These are phyloP conservation scores for Aspergillus sp. DNA, from an alignment of 2,329 filamentous ascomycete species.

Conservation along the genomic window DNA sequence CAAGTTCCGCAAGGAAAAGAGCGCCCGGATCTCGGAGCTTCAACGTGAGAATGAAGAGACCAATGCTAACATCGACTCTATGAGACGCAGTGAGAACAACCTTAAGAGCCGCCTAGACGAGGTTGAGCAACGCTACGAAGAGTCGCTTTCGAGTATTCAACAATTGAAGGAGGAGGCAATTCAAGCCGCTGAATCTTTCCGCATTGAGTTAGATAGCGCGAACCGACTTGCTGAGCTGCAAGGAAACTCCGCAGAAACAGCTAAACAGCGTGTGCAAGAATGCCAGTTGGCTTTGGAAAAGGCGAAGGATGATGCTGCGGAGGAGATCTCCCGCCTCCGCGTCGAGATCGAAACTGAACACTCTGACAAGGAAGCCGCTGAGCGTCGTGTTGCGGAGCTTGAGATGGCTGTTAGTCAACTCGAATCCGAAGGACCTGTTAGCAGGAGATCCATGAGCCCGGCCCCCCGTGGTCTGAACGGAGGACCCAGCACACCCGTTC, in stretches of 20 bases:
- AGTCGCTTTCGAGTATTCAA: slow-evolving; percentile 73
- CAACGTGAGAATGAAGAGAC: slow-evolving; percentile 85
- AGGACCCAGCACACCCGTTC: slow-evolving; percentile 43
- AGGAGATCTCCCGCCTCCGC: slow-evolving; percentile 48
- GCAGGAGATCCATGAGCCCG: slow-evolving; percentile 47
- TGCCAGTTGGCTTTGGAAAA: slow-evolving; percentile 52
- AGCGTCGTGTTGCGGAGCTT: slow-evolving; percentile 57
- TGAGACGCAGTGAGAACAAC: slow-evolving; percentile 72
- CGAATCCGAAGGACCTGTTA: slow-evolving; percentile 45
- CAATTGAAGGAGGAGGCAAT: slow-evolving; percentile 77
- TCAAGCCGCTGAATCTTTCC: slow-evolving; percentile 76
- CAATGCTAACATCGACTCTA: slow-evolving; percentile 65
- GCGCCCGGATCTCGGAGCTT: slow-evolving; percentile 77
- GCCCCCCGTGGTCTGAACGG: slow-evolving; percentile 48
- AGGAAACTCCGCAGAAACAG: slow-evolving; percentile 52
- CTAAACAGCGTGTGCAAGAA: slow-evolving; percentile 54
- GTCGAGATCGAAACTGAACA: slow-evolving; percentile 52
- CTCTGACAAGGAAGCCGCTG: slow-evolving; percentile 54
- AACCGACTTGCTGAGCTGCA: slow-evolving; percentile 71
- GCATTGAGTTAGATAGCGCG: slow-evolving; percentile 75
- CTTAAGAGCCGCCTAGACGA: slow-evolving; percentile 76
- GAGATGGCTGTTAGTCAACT: slow-evolving; percentile 57
- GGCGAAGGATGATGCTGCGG: slow-evolving; percentile 55
- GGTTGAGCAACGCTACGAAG: slow-evolving; percentile 78
- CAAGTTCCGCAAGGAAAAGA: slow-evolving; percentile 92